These are phyloP conservation scores for Neocatenulostroma microsporum DNA, from an alignment of 2,329 filamentous ascomycete genomes.

Conservation along the genomic window DNA sequence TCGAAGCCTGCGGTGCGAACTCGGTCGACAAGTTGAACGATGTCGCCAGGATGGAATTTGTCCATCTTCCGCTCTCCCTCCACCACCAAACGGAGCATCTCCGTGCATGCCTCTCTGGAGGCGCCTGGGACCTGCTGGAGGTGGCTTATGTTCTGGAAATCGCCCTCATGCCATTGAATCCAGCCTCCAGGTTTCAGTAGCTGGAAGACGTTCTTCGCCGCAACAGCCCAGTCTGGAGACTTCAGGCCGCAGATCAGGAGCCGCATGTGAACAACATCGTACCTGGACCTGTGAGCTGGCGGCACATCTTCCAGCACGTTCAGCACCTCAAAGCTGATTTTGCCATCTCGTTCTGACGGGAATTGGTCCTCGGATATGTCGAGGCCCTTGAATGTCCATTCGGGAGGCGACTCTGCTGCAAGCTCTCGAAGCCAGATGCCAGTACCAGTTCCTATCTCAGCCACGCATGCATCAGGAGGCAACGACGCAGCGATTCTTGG, in stretches of 20 bases:
- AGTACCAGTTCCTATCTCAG: constrained; percentile 19
- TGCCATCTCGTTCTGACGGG: constrained; percentile 4
- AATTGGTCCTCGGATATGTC: constrained; percentile 17
- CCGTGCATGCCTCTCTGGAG: background rate
- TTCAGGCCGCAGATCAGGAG: constrained; percentile 15
- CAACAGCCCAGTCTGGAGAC: constrained; percentile 11
- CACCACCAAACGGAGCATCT: constrained; percentile 2
- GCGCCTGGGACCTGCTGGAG: constrained; percentile 5
- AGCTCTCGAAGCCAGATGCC: constrained; percentile 16
- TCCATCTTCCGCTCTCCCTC: background rate
- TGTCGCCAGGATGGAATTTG: background rate
- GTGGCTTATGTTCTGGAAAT: constrained; percentile 7
- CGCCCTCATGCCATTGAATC: constrained; percentile 18
- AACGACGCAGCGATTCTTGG: constrained; percentile 11
- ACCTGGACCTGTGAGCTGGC: constrained; percentile 5
- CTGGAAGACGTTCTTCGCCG: constrained; percentile 9
- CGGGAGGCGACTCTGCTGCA: constrained; percentile 3
- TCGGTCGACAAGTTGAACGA: background rate
- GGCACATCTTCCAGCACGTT: constrained; percentile 15
- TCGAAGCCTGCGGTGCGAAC: constrained; percentile 8
- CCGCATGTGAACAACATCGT: constrained; percentile 18
- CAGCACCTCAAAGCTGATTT: constrained; percentile 7
- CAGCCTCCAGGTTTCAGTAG: constrained; percentile 18
- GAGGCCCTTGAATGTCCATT: constrained; percentile 11
- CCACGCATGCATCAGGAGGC: constrained; percentile 11